These are phyloP conservation scores for Mycosphaerella arachidis DNA, from an alignment of 2,329 filamentous ascomycete genomes.

Conservation along the genomic window DNA sequence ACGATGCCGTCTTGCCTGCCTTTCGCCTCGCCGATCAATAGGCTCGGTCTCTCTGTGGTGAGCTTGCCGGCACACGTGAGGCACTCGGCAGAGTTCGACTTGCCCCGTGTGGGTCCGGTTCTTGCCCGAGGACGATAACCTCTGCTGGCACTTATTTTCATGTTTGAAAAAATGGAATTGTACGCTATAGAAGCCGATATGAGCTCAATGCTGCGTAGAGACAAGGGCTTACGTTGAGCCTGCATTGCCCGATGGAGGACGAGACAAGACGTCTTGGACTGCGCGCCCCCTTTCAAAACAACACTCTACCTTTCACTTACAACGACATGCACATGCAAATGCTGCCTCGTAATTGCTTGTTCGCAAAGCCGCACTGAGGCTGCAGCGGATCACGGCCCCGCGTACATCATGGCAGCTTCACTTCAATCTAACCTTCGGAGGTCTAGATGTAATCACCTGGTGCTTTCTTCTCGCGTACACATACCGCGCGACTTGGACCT, in stretches of 20 bases:
- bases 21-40: not conserved
- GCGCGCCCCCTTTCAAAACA: not conserved
- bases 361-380: not conserved
- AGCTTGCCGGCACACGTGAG: not conserved
- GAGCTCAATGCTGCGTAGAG: too few relatives aligned
- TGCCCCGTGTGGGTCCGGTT: not conserved
- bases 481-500: not conserved
- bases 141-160: not conserved
- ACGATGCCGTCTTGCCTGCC: not conserved
- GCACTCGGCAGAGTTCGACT: not conserved
- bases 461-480: not conserved
- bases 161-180: not conserved
- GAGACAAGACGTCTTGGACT: not conserved
- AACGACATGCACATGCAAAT: not conserved
- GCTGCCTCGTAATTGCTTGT: not conserved
- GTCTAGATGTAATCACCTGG: not conserved
- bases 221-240: too few relatives aligned
- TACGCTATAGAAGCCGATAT: not conserved
- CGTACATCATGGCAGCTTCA: not conserved
- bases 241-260: too few relatives aligned
- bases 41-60: not conserved
- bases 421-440: not conserved
- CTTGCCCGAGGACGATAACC: not conserved
- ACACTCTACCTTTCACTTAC: not conserved
- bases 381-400: not conserved